Conservation (phyloP, 768 basidiomycete species). For the Gloeopeniophorella convolvens region DNA sequence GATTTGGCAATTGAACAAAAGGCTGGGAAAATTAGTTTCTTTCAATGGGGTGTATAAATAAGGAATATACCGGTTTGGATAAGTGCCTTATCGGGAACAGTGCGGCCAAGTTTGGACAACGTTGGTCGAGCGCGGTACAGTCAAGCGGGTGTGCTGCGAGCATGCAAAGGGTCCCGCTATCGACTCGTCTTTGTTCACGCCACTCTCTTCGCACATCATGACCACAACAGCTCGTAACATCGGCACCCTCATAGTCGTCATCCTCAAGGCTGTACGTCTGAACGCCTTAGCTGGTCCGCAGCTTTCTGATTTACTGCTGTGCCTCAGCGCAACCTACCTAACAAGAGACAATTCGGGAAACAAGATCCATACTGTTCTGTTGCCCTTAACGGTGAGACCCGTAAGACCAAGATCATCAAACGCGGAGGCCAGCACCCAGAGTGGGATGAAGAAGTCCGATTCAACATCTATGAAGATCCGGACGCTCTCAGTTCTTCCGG, state of each 20-base stretch:
- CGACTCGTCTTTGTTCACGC: conserved; percentile 6
- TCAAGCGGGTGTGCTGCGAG: too few relatives aligned
- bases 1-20: too few relatives aligned
- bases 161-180: conserved; percentile 1
- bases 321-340: conserved; percentile 74
- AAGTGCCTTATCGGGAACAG: too few relatives aligned
- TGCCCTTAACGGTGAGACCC: conserved; percentile 71
- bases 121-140: too few relatives aligned
- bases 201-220: conserved; percentile 33
- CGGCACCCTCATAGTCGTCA: conserved; percentile 89
- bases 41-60: too few relatives aligned
- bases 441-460: conserved; percentile 98
- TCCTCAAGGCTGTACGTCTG: conserved; percentile 80
- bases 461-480: conserved; percentile 77
- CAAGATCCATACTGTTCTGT: conserved; percentile 94
- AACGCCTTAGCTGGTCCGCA: conserved; percentile 4
- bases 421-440: conserved; percentile 97
- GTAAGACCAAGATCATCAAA: conserved; percentile 88
- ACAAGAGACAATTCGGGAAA: conserved; percentile 90
- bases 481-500: conserved; percentile 25
- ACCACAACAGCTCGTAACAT: conserved; percentile 63
- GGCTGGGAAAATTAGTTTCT: too few relatives aligned
- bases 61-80: too few relatives aligned
- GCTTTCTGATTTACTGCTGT: not conserved
- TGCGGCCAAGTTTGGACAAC: too few relatives aligned